Evolutionary conservation across 2,329 filamentous ascomycete species (phyloP), one percentile per base, ranked within the genome.

Genomic region (Botryotinia narcissicola): DNA sequence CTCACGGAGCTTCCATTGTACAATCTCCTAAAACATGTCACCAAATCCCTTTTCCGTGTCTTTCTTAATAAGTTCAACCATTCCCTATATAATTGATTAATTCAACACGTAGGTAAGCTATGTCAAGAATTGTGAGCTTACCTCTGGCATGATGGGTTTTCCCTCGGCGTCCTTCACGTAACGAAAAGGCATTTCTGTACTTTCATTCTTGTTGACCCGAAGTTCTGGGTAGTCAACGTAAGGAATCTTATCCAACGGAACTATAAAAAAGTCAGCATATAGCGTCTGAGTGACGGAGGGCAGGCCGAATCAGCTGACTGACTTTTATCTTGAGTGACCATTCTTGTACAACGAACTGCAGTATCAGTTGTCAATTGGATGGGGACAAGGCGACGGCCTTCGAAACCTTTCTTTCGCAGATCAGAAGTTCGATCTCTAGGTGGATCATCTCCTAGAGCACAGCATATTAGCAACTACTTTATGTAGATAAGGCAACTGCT

Each of bases 311-410:
- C 25, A 59, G 14, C 88, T 76, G 83, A 97, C 95, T 88, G 83
- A 97, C 95, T 88, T 84, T 92, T 92, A 77, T 95, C 89, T 80
- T 97, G 92, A 18, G 95, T 90, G 9, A 98, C 92, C 78, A 97
- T 91, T 77, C 96, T 89, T 46, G 96, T 98, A 62, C 98, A 95
- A 77, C 96, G 89, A 69, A 98, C 96, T 7, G 96, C 96, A 32
- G 96, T 99, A 82, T 99, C 96, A 7, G 96, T 99, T 4, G 96
- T 98, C 95, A 99, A 98, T 83, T 99, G 96, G 78, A 95, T 91
- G 12, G 95, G 93, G 0, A 96, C 96, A 44, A 99, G 86, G 73
- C 96, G 88, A 71, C 96, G 90, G 73, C 95, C 94, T 73, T 91
- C 87, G 79, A 97, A 99, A 4, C 96, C 96, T 82, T 98, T 97